Evolutionary conservation across 2,329 filamentous ascomycete species (phyloP).

Genomic region (Aureobasidium melanogenum): DNA sequence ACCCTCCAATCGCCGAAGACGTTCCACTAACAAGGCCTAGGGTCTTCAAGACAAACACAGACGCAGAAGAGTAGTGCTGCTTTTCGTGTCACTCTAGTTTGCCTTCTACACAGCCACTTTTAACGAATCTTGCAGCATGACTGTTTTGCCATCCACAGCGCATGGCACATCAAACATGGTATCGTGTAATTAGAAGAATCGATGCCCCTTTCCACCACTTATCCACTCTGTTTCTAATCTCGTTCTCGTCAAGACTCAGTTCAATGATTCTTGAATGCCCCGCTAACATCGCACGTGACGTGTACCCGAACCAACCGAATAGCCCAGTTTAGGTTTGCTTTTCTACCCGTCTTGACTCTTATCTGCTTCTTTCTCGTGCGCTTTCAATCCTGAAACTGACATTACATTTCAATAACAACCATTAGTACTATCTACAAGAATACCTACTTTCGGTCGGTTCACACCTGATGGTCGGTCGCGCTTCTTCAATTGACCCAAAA

Average conservation of each 20-base stretch:
- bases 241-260: not conserved
- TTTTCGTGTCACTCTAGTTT: not conserved
- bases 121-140: not conserved
- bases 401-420: not conserved
- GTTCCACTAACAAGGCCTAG: slow-evolving; percentile 10
- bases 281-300: not conserved
- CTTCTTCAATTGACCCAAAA: not conserved
- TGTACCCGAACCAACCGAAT: not conserved
- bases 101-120: not conserved
- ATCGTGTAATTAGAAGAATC: not conserved
- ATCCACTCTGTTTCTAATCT: not conserved
- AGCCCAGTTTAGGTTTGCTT: not conserved
- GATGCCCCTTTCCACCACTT: not conserved
- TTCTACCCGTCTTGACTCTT: not conserved
- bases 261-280: not conserved
- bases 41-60: not conserved
- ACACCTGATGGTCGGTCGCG: not conserved
- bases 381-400: not conserved
- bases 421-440: not conserved
- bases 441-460: not conserved
- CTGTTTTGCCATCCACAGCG: not conserved
- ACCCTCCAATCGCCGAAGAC: slow-evolving; percentile 4
- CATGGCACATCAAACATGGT: not conserved
- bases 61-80: not conserved
- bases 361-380: not conserved